These are phyloP conservation scores for Rusavskia elegans DNA, from an alignment of 495 filamentous ascomycete species.

Conservation along the genomic window DNA sequence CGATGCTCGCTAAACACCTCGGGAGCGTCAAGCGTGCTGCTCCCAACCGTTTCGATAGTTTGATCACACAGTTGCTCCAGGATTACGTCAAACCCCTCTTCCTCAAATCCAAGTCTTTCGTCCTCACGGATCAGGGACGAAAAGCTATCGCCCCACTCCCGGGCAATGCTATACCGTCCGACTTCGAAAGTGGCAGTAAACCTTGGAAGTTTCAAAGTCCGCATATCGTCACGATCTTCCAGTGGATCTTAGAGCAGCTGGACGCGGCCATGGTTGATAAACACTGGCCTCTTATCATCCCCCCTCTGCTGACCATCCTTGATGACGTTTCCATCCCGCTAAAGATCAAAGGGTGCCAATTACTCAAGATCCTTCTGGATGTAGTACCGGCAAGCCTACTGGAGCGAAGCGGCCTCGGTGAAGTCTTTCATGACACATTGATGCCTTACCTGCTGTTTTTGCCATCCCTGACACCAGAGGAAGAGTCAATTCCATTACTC, in stretches of 20 bases:
- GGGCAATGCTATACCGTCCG: slow-evolving; percentile 27
- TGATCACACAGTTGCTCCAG: slow-evolving; percentile 28
- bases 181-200: slow-evolving; percentile 34
- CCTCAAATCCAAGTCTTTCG: slow-evolving; percentile 41
- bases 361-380: slow-evolving; percentile 43
- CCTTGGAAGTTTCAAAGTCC: slow-evolving; percentile 59
- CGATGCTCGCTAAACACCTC: slow-evolving; percentile 25
- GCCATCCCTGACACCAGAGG: slow-evolving; percentile 61
- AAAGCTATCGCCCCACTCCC: slow-evolving; percentile 38
- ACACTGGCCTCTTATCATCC: slow-evolving; percentile 70
- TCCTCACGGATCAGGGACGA: slow-evolving; percentile 45
- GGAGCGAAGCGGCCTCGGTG: slow-evolving; percentile 52
- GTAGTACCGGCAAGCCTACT: slow-evolving; percentile 38
- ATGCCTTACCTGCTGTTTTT: slow-evolving; percentile 57
- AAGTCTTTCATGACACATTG: slow-evolving; percentile 67
- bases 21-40: slow-evolving; percentile 12
- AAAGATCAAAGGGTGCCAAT: slow-evolving; percentile 42
- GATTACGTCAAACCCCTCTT: slow-evolving; percentile 51
- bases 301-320: slow-evolving; percentile 62
- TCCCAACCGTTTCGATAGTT: slow-evolving; percentile 6
- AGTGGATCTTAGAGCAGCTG: slow-evolving; percentile 43
- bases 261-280: slow-evolving; percentile 21
- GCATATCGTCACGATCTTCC: slow-evolving; percentile 45
- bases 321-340: slow-evolving; percentile 46
- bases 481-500: slow-evolving; percentile 51